Conservation (phyloP, 371 early-diverging fungal species). For the Funneliformis caledonium region DNA sequence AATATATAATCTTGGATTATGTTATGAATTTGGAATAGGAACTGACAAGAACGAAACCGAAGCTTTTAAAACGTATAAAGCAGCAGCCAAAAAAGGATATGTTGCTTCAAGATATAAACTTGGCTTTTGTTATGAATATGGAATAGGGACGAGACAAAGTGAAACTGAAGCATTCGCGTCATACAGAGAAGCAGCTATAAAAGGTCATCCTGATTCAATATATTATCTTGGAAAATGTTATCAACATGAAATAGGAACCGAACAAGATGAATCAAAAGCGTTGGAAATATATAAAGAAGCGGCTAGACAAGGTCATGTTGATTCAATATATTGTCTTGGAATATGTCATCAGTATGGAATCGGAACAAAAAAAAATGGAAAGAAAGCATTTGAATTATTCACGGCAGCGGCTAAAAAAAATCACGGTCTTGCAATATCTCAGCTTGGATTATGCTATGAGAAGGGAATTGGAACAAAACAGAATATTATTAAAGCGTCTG, state of each 20-base stretch:
- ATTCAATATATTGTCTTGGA: not conserved
- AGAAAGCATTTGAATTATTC: no score
- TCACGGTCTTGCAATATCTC: no score
- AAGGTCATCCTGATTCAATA: not conserved
- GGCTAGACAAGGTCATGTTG: not conserved
- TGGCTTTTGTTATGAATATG: constrained; percentile 81
- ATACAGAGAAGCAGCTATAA: not conserved
- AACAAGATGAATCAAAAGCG: constrained; percentile 1
- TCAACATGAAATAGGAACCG: not conserved
- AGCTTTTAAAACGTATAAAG: constrained; percentile 23
- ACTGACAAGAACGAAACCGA: not conserved
- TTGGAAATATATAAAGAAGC: constrained; percentile 19
- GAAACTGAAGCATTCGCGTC: constrained; percentile 6
- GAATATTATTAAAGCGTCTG: no score
- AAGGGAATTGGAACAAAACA: no score
- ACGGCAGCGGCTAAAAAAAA: no score
- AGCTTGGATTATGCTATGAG: no score
- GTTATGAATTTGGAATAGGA: constrained; percentile 12
- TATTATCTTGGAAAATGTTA: constrained; percentile 12
- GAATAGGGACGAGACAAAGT: constrained; percentile 72
- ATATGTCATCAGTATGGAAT: not conserved
- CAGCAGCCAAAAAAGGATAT: constrained; percentile 10
- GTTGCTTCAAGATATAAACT: constrained; percentile 46
- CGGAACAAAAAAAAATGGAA: no score
- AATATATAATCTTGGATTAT: constrained; percentile 60